A percentile compares a stretch with the other conserved stretches of the same genome.
Conservation (phyloP, 768 basidiomycete species). For the Lactifluus pinguis region DNA sequence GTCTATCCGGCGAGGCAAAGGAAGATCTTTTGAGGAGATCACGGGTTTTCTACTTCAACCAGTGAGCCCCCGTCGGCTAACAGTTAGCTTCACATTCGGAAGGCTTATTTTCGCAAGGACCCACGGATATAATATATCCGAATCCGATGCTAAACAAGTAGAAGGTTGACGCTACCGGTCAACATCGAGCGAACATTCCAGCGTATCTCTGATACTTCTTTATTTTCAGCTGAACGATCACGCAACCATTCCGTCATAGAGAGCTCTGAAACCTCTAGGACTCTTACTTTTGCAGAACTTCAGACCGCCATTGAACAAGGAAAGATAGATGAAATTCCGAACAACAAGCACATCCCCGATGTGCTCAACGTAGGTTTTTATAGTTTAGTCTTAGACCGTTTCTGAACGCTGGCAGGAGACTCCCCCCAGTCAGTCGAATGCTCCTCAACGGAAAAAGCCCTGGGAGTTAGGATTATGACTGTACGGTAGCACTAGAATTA, state of each 20-base stretch:
- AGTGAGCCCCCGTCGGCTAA: constrained; percentile 26
- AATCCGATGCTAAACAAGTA: constrained; percentile 8
- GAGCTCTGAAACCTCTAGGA: constrained; percentile 24
- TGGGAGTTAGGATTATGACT: constrained; percentile 41
- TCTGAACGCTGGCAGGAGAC: constrained; percentile 33
- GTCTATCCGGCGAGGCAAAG: constrained; percentile 30
- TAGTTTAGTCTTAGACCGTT: background rate
- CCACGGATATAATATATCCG: constrained; percentile 2
- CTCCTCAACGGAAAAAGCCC: constrained; percentile 49
- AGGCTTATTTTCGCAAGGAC: background rate
- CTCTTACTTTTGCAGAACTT: constrained; percentile 58
- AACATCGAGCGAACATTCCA: background rate
- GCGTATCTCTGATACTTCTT: background rate
- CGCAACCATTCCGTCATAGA: background rate
- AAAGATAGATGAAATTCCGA: constrained; percentile 63
- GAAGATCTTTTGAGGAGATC: constrained; percentile 45
- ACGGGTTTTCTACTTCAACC: constrained; percentile 67
- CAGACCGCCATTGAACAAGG: constrained; percentile 65
- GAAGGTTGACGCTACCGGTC: background rate
- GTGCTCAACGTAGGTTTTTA: constrained; percentile 47
- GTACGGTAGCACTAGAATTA: background rate
- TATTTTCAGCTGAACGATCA: background rate
- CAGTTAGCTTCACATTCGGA: background rate
- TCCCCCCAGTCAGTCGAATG: constrained; percentile 47
- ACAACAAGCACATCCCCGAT: constrained; percentile 67